These are phyloP conservation scores for Trichoderma harzianum DNA, from an alignment of 2,329 filamentous ascomycete species.

Conservation along the genomic window DNA sequence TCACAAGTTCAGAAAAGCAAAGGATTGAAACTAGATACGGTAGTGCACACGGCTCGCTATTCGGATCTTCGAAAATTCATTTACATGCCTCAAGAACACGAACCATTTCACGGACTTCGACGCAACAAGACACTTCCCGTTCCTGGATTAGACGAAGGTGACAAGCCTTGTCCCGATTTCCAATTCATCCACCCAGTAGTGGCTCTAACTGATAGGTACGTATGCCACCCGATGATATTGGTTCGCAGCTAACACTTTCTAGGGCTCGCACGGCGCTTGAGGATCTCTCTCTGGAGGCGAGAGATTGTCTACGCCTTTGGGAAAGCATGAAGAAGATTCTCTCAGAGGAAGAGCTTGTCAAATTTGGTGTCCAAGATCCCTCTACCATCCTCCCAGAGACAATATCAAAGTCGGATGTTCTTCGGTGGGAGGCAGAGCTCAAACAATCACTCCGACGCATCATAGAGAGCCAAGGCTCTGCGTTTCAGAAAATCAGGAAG, in stretches of 20 bases:
- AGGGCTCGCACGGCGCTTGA: constrained; percentile 13
- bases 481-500: constrained; percentile 42
- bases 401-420: constrained; percentile 62
- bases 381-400: constrained; percentile 43
- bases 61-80: constrained; percentile 75
- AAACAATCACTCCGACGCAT: constrained; percentile 58
- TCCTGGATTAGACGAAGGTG: constrained; percentile 44
- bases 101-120: constrained; percentile 51
- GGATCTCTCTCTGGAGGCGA: constrained; percentile 13
- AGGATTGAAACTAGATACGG: constrained; percentile 62
- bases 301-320: constrained; percentile 13
- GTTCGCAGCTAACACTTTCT: background rate
- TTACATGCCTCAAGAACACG: constrained; percentile 51
- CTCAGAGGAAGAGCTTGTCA: background rate
- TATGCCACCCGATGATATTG: background rate
- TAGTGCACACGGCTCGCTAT: constrained; percentile 66
- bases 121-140: constrained; percentile 40
- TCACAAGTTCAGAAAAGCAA: constrained; percentile 59
- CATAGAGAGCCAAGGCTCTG: constrained; percentile 51
- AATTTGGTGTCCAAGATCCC: background rate
- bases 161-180: constrained; percentile 41
- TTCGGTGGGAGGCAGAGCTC: constrained; percentile 60
- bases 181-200: constrained; percentile 64
- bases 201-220: constrained; percentile 55
- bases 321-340: constrained; percentile 1